phyloP scores from a whole-genome alignment of 306 rosid species.

The Parietaria judaica region DNA sequence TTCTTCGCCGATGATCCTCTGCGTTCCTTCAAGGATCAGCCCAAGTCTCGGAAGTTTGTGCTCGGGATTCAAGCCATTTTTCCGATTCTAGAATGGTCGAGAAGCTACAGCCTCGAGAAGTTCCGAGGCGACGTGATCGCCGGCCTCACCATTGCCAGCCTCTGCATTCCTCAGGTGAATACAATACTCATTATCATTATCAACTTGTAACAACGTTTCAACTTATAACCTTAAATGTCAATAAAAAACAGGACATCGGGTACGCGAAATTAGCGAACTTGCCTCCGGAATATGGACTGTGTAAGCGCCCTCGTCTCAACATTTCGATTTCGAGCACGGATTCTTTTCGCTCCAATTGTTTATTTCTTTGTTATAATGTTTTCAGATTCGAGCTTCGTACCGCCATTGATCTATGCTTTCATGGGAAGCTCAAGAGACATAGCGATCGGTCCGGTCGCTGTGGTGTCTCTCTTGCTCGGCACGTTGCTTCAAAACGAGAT shows the following conservation, averaged over 20 bases:
- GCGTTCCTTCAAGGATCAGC: conserved; percentile 71
- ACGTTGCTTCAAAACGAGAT: conserved; percentile 65
- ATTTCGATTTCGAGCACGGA: not conserved
- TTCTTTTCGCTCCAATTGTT: not conserved
- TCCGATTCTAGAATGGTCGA: conserved; percentile 75
- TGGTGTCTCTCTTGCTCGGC: conserved; percentile 86
- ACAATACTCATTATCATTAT: not conserved
- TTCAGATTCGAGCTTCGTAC: conserved; percentile 87
- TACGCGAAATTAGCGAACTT: conserved; percentile 85
- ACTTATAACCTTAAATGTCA: not conserved
- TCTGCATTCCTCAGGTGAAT: conserved; percentile 92
- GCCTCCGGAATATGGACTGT: conserved; percentile 79
- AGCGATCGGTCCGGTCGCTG: conserved; percentile 96
- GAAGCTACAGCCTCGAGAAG: conserved; percentile 52
- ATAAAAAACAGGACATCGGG: conserved; percentile 71
- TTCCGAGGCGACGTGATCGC: conserved; percentile 75
- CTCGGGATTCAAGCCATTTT: conserved; percentile 71
- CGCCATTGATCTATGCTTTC: conserved; percentile 80
- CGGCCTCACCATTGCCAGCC: conserved; percentile 95
- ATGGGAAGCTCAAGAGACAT: conserved; percentile 99
- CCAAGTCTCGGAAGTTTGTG: conserved; percentile 47
- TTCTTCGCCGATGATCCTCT: conserved; percentile 87
- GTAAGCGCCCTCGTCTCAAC: conserved; percentile 38
- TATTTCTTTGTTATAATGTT: conserved; percentile 8
- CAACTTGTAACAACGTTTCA: too few relatives aligned